Evolutionary conservation across 2,329 filamentous ascomycete genomes (phyloP).

Genomic region (Phyllosticta ampelicida): DNA sequence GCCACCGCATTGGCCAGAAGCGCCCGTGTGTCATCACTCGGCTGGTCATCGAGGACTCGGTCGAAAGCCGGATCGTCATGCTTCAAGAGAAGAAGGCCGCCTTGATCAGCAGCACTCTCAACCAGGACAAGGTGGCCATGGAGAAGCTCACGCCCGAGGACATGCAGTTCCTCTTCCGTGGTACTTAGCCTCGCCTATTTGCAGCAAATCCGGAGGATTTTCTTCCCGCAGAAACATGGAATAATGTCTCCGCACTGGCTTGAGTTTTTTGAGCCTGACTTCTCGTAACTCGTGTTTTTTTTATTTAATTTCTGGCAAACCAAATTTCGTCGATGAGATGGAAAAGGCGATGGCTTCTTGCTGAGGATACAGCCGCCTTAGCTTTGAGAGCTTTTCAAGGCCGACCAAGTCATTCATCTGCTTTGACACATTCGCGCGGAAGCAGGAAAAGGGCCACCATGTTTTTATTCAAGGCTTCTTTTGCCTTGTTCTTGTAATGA

Average conservation of each 20-base stretch:
- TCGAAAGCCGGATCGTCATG: constrained; percentile 89
- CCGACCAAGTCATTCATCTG: no score
- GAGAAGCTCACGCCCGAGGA: constrained; percentile 84
- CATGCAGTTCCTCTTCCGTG: constrained; percentile 92
- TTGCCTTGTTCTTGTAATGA: no score
- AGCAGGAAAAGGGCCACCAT: no score
- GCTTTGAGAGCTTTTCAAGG: no score
- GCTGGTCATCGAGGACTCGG: constrained; percentile 91
- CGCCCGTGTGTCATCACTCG: constrained; percentile 90
- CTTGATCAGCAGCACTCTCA: constrained; percentile 96
- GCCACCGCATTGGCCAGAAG: constrained; percentile 87
- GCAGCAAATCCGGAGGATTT: neutral
- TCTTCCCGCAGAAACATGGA: neutral
- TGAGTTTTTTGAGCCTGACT: neutral
- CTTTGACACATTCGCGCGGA: no score
- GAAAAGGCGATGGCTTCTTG: neutral
- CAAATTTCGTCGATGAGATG: neutral
- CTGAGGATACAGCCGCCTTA: no score
- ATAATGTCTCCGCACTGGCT: neutral
- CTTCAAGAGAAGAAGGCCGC: constrained; percentile 98
- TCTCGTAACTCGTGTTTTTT: neutral
- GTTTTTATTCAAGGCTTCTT: no score
- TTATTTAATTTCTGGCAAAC: neutral
- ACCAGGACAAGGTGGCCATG: constrained; percentile 82
- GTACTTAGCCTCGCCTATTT: constrained; percentile 23